Evolutionary conservation across 2,329 filamentous ascomycete genomes (phyloP), one percentile per base, ranked within the genome.

Genomic region (Microdochium paspali): DNA sequence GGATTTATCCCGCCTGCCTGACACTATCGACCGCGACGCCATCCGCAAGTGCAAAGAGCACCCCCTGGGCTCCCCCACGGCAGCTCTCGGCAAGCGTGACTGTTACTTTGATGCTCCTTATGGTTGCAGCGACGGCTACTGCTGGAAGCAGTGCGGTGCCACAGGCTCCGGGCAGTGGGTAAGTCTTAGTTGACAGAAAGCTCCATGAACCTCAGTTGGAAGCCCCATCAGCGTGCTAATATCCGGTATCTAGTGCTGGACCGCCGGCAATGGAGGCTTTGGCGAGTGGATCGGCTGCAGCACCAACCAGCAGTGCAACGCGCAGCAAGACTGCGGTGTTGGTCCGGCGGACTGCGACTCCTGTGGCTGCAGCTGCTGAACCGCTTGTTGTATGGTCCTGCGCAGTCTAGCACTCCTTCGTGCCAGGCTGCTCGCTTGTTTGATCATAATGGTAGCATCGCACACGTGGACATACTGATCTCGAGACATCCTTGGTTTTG

Each of bases 171-270:
- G 35, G 4, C 35, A 40, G 35, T 40, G 35, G 35, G 35, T 40
- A 18, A 40, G 35, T 40, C 26, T 28, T 13, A 7, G 26, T 13
- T 28, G n/a, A 28, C 26, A 7, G 26, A 7, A 28, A 7, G 10
- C 31, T 5, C 18, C 10, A 35, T 35, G n/a, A n/a, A 35, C n/a
- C 6, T 21, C 15, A 6, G 9, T 3, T 5, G 18, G 18, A 10
- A 7, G 4, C 20, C 35, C 23, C n/a, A 40, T 6, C 15, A 10
- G 18, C 12, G 12, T 40, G 35, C 15, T 7, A n/a, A n/a, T n/a
- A n/a, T n/a, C n/a, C n/a, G n/a, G n/a, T n/a, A n/a, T n/a, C n/a
- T 40, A 40, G 35, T 40, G 35, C 35, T 40, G 35, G 35, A 40
- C 35, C 12, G 35, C 35, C 6, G 18, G 15, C 18, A 40, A 40